These are phyloP conservation scores for Pelargonium cotyledonis DNA, from an alignment of 441 rosid species.

Conservation along the genomic window DNA sequence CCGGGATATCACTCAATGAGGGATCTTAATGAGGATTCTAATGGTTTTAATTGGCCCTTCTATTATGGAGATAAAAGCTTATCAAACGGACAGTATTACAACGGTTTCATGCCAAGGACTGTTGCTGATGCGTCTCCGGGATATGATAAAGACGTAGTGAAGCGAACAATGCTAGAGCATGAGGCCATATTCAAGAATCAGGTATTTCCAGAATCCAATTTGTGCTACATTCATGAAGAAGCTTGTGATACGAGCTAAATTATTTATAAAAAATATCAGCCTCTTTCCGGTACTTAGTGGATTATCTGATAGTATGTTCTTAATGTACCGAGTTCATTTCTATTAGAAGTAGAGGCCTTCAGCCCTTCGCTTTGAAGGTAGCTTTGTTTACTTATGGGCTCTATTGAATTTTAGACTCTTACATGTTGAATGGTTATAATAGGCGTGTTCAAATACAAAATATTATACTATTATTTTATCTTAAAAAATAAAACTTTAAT, in stretches of 20 bases:
- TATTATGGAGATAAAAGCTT: conserved; percentile 49
- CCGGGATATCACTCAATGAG: conserved; percentile 72
- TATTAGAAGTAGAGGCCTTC: neutral
- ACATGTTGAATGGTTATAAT: too few species aligned
- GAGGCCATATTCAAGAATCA: conserved; percentile 81
- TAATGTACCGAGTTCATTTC: too few species aligned
- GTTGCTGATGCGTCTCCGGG: conserved; percentile 41
- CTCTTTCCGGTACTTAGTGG: too few species aligned
- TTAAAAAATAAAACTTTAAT: too few species aligned
- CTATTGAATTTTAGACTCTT: neutral
- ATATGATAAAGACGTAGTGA: conserved; percentile 58
- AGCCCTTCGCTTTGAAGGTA: neutral
- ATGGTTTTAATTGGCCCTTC: conserved; percentile 66
- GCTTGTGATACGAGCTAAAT: neutral
- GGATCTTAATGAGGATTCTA: conserved; percentile 79
- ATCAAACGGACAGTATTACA: conserved; percentile 51
- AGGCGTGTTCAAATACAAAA: too few species aligned
- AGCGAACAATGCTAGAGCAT: conserved; percentile 78
- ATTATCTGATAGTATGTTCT: too few species aligned
- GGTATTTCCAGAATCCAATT: conserved; percentile 48
- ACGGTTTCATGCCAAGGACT: conserved; percentile 44
- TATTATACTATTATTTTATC: too few species aligned
- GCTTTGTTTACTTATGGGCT: neutral
- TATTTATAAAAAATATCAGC: too few species aligned
- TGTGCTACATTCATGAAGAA: too few species aligned